These are phyloP conservation scores for Spizellomyces sp. DNA, from an alignment of 192 early-diverging fungal genomes.

Conservation along the genomic window DNA sequence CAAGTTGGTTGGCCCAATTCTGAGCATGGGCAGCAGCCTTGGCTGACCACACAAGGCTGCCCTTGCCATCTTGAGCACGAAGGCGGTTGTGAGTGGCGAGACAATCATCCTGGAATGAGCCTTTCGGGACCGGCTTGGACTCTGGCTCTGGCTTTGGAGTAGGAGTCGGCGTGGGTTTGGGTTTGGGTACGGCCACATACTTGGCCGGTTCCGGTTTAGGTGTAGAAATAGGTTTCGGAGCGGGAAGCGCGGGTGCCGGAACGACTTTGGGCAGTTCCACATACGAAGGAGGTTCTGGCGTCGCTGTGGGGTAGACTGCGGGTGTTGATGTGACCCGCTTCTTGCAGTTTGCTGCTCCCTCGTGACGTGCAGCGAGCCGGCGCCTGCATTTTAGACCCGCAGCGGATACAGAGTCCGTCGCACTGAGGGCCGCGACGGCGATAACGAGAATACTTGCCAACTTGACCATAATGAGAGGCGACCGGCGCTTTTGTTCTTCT, in stretches of 20 bases:
- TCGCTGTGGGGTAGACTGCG: background rate
- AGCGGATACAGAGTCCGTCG: no score
- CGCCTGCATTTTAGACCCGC: no score
- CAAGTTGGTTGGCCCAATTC: slow-evolving; percentile 10
- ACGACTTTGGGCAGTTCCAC: background rate
- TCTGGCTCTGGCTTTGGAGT: background rate
- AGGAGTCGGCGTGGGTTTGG: background rate
- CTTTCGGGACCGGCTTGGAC: background rate
- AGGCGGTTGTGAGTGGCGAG: slow-evolving; percentile 21
- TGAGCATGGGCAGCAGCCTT: background rate
- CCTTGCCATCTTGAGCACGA: slow-evolving; percentile 15
- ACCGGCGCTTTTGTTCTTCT: no score
- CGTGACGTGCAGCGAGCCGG: no score
- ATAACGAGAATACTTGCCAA: no score
- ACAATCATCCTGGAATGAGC: slow-evolving; percentile 8
- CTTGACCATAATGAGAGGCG: no score
- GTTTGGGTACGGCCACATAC: background rate
- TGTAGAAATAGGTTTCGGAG: background rate
- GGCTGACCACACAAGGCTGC: slow-evolving; percentile 3
- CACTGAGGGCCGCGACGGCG: no score
- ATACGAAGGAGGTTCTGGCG: background rate
- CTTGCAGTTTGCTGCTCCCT: no score
- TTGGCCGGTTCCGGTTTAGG: slow-evolving; percentile 2
- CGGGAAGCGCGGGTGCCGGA: background rate
- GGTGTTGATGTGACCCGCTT: no score